phyloP scores from a whole-genome alignment of 805 yeast genomes.

The Peterozyma toletana region DNA sequence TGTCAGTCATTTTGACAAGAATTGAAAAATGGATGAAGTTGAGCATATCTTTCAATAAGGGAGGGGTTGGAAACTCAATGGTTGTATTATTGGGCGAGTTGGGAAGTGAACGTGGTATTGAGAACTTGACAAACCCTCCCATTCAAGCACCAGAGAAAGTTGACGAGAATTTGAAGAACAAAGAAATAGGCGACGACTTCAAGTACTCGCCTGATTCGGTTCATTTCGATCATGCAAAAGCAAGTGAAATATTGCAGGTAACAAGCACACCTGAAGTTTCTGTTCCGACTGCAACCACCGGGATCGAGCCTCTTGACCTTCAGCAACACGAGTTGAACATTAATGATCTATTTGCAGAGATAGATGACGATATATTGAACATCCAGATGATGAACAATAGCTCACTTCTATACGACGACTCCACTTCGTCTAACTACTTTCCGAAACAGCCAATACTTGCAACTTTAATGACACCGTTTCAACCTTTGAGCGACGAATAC shows the following conservation, averaged over 20 bases:
- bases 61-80: slow-evolving; percentile 52
- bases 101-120: slow-evolving; percentile 40
- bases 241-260: no score
- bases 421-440: neutral
- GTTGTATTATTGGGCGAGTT: slow-evolving; percentile 45
- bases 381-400: slow-evolving; percentile 5
- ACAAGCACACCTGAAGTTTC: no score
- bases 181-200: slow-evolving; percentile 6
- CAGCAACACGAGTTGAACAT: no score
- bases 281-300: no score
- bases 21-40: slow-evolving; percentile 32
- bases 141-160: neutral
- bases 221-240: no score
- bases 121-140: slow-evolving; percentile 18
- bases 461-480: neutral
- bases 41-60: slow-evolving; percentile 28
- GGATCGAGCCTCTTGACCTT: no score
- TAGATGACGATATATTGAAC: slow-evolving; percentile 7
- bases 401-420: neutral
- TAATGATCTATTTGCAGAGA: slow-evolving; percentile 6
- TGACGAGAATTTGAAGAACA: neutral
- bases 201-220: no score
- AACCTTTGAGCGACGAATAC: neutral
- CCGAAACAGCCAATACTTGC: neutral
- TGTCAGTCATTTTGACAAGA: slow-evolving; percentile 25